These are phyloP conservation scores for Cytospora schulzeri DNA, from an alignment of 2,329 filamentous ascomycete genomes.

Conservation along the genomic window DNA sequence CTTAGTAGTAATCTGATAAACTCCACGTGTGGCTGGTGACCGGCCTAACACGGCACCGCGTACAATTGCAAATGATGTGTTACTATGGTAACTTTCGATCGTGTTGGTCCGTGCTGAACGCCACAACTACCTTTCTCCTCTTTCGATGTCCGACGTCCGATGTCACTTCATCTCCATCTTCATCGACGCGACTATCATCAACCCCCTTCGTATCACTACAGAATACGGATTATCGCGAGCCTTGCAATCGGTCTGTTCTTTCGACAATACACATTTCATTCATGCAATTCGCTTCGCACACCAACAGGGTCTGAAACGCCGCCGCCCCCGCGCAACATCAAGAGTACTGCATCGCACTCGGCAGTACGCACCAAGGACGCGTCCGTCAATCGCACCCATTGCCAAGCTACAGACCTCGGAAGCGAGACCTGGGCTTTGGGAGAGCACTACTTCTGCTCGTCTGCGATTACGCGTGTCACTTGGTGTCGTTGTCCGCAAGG, in stretches of 20 bases:
- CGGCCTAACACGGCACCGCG: neutral
- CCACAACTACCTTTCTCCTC: neutral
- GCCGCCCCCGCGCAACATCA: neutral
- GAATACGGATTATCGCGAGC: neutral
- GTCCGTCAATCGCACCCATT: conserved; percentile 14
- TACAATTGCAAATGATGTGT: neutral
- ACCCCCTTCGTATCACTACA: neutral
- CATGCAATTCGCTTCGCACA: neutral
- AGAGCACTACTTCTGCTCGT: conserved; percentile 4
- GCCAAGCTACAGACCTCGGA: conserved; percentile 15
- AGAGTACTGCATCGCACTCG: conserved; percentile 17
- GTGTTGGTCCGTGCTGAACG: neutral
- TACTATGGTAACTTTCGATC: neutral
- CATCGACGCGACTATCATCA: neutral
- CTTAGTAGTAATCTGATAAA: too few relatives aligned
- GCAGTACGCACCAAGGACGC: conserved; percentile 11
- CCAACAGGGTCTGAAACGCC: neutral
- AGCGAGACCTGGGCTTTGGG: conserved; percentile 10
- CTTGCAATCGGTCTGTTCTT: neutral
- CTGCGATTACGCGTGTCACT: conserved; percentile 6
- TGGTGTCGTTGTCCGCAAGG: neutral
- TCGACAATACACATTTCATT: neutral
- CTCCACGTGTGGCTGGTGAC: neutral
- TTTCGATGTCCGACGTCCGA: neutral
- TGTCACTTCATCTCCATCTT: neutral